Conservation (phyloP, 139 green algal genomes). For the Tetraselmis striata region DNA sequence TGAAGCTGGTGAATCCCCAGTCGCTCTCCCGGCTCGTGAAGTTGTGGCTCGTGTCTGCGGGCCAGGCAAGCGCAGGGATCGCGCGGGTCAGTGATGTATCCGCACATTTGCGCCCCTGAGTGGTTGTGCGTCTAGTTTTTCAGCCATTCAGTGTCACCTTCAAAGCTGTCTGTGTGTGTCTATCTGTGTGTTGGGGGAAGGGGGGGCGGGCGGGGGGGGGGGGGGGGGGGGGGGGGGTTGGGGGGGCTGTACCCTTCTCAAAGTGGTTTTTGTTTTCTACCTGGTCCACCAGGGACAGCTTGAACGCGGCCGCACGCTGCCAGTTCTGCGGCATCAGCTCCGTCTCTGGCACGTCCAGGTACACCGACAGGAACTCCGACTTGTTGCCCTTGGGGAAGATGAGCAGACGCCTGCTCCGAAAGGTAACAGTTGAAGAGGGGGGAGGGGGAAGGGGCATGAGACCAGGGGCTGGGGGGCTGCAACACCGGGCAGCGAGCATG, state of each 20-base stretch:
- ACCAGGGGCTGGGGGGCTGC: too few relatives aligned
- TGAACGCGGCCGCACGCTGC: conserved; percentile 67
- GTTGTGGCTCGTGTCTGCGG: conserved; percentile 3
- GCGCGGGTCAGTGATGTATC: background rate
- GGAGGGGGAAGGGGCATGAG: background rate
- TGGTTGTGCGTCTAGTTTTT: too few relatives aligned
- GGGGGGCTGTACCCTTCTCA: conserved; percentile 46
- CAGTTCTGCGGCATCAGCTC: conserved; percentile 40
- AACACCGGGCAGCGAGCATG: too few relatives aligned
- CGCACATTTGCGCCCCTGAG: background rate
- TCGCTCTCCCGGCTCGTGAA: conserved; percentile 6
- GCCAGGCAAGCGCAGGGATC: conserved; percentile 5
- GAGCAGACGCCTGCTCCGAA: conserved; percentile 61
- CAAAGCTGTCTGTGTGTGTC: too few relatives aligned
- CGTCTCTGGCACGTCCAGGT: conserved; percentile 66
- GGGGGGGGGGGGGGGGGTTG: background rate
- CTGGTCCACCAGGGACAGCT: conserved; percentile 69
- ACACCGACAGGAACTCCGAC: conserved; percentile 46
- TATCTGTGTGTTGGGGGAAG: too few relatives aligned
- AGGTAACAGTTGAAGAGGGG: background rate
- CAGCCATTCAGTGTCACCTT: too few relatives aligned
- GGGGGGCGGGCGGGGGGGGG: too few relatives aligned
- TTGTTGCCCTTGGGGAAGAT: conserved; percentile 62
- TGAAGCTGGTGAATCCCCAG: conserved; percentile 12
- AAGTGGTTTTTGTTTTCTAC: conserved; percentile 32